Conservation (phyloP, 2,329 filamentous ascomycete genomes). For the Claviceps africana region DNA sequence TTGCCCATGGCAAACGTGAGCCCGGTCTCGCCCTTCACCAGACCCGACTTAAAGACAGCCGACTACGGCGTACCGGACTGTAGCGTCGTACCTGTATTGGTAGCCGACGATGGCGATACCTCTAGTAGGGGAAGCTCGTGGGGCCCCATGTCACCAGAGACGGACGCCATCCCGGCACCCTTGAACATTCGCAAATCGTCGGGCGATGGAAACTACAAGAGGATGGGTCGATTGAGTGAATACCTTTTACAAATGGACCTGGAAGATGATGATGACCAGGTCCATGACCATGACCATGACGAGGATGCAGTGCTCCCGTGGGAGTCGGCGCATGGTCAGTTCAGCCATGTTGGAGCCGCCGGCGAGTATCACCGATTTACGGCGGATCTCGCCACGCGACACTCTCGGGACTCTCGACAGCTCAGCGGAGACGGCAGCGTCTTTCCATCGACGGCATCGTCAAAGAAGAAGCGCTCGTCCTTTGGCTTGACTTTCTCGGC, state of each 20-base stretch:
- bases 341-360: conserved; percentile 17
- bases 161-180: conserved; percentile 5
- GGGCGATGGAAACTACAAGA: conserved; percentile 3
- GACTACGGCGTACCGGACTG: conserved; percentile 1
- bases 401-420: conserved; percentile 1
- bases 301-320: conserved; percentile 5
- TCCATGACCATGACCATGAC: too few relatives aligned
- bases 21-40: conserved; percentile 5
- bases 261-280: too few relatives aligned
- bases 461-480: conserved; percentile 8
- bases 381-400: conserved; percentile 16
- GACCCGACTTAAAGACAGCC: background rate
- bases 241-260: background rate
- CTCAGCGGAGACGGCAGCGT: background rate
- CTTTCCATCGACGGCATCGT: background rate
- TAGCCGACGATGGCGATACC: conserved; percentile 8
- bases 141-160: conserved; percentile 9
- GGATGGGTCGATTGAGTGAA: conserved; percentile 1
- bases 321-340: conserved; percentile 14
- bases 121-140: conserved; percentile 12
- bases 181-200: conserved; percentile 4
- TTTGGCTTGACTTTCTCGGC: conserved; percentile 14
- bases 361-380: conserved; percentile 23
- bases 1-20: background rate
- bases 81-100: conserved; percentile 8